Base-by-base conservation (phyloP, 768 basidiomycete genomes). In the Rhodotorula graminis region DNA sequence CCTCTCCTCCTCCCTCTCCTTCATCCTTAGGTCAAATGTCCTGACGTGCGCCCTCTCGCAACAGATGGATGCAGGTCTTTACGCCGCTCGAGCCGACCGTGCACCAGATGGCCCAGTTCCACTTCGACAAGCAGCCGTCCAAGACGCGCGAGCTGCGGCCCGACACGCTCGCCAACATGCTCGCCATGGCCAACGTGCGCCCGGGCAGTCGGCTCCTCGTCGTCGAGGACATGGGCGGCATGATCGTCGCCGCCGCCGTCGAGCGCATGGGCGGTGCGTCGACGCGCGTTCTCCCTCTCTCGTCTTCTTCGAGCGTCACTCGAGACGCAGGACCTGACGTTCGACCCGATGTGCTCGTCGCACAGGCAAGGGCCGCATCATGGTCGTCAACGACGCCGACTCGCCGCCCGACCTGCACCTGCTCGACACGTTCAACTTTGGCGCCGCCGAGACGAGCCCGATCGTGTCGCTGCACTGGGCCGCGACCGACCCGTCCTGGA, bases 321-420 rank as follows among this genome's bases (percentile, higher is more conserved):
- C 44, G 23, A 31, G 29, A n/a, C 37, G 12, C 3, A 6, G 37
- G 21, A 15, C 21, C 53, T 55, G 53, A 55, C 56, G 18, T 57
- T 4, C 33, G 29, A 31, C 9, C 33, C 2, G 10, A 3, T 0
- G 25, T 42, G 9, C 3, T 21, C 25, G 37, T 9, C 56, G 44
- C 75, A 49, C 47, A 92, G 93, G 91, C 40, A 82, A 87, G 77
- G 96, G 95, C 29, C 85, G 87, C 63, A 82, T 98, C 18, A 83
- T 97, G 73, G 87, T 90, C 2, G 88, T 99, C 73, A 91, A 89
- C 75, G 91, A 94, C 73, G 86, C 88, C 46, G 95, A 97, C 77
- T 92, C 90, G 21, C 93, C 95, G 11, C 95, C 96, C 14, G 89
- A 92, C 55, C 95, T 92, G 80, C 90, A 91, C 21, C 86, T 93